These are phyloP conservation scores for Cubamyces lactineus DNA, from an alignment of 768 basidiomycete genomes.

Conservation along the genomic window DNA sequence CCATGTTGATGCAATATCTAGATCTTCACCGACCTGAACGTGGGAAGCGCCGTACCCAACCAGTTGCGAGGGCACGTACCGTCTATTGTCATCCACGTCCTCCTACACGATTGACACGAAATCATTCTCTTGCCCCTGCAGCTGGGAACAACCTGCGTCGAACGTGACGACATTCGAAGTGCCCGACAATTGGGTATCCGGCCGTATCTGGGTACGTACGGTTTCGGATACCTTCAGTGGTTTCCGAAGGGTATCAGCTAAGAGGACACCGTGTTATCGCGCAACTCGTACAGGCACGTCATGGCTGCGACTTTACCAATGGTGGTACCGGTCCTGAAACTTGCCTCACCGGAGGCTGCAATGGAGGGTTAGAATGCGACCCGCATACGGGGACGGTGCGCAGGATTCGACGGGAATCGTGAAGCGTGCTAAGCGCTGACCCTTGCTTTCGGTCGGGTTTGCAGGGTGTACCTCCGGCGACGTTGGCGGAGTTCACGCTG, in stretches of 20 bases:
- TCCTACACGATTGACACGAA: too few relatives aligned
- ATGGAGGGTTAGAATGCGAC: slow-evolving; percentile 43
- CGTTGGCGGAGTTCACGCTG: slow-evolving; percentile 41
- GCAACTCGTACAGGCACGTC: slow-evolving; percentile 35
- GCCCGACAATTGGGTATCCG: slow-evolving; percentile 44
- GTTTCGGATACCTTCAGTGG: neutral
- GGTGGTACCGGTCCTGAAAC: slow-evolving; percentile 35
- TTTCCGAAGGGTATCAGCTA: neutral
- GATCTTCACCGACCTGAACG: slow-evolving; percentile 39
- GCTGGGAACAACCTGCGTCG: slow-evolving; percentile 35
- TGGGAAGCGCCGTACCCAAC: slow-evolving; percentile 32
- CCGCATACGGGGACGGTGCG: slow-evolving; percentile 40
- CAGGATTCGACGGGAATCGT: neutral
- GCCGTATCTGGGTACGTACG: slow-evolving; percentile 41
- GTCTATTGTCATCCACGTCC: too few relatives aligned
- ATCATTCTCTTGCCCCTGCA: neutral
- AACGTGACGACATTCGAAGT: slow-evolving; percentile 37
- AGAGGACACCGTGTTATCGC: too few relatives aligned
- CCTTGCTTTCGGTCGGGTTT: neutral
- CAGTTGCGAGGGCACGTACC: slow-evolving; percentile 34
- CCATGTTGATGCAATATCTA: neutral
- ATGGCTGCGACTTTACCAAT: slow-evolving; percentile 41
- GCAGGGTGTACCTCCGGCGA: slow-evolving; percentile 39
- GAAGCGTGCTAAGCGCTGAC: neutral
- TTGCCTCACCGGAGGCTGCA: slow-evolving; percentile 44